Evolutionary conservation across 2,329 filamentous ascomycete genomes (phyloP), one percentile per base, ranked within the genome.

Genomic region (Emmonsia crescens): DNA sequence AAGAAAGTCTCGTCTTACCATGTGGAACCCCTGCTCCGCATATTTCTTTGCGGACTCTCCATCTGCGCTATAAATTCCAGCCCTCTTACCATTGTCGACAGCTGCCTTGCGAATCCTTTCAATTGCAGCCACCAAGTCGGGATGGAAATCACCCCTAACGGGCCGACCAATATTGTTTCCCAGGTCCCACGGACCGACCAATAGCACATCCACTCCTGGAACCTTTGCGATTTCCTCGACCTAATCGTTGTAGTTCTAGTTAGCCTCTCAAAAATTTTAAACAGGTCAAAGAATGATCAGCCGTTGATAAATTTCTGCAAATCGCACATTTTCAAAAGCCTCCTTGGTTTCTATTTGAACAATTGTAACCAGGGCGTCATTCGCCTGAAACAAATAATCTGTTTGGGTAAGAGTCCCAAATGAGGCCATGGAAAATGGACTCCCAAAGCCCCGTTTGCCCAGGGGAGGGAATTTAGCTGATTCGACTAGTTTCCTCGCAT

Each of bases 141-240:
- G 75, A 52, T 79, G 76, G 71, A 82, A 80, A 3, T 70, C 73
- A 5, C 75, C 74, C 1, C 73, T 72, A 16, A 83, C 79, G 0
- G 81, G 80, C 60, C 80, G 75, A 2, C 81, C 82, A 57, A 84
- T 83, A 59, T 81, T 82, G 67, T 83, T 84, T 27, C 82, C 82
- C 0, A 83, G 72, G 70, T 83, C 82, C 70, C 79, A 82, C 1
- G 81, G 82, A 0, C 82, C 81, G 59, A 83, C 76, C 31, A 83
- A 75, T 5, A 83, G 70, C 29, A 80, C 78, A 62, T 83, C 80
- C 8, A 83, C 77, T 1, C 81, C 81, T 1, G 77, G 76, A 3
- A 83, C 74, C 10, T 77, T 76, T 12, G 81, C 81, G 60, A 83
- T 83, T 60, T 78, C 79, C 31, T 77, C 74, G 19, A 79, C 74